Evolutionary conservation across 768 basidiomycete species (phyloP).

Genomic region (Piloderma croceum): DNA sequence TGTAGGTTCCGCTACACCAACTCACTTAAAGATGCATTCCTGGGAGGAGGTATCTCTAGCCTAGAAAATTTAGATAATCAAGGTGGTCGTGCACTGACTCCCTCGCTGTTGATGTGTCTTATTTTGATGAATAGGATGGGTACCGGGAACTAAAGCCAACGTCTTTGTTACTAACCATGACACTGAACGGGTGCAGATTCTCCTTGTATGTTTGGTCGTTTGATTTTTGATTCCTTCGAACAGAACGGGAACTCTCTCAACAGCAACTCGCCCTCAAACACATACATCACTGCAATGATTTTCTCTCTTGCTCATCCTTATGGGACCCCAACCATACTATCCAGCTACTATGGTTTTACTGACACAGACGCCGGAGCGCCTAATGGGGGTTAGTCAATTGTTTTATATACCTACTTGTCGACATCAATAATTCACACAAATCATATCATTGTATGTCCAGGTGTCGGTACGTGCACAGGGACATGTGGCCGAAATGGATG

Average conservation of each 20-base stretch:
- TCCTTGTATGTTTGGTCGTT: neutral
- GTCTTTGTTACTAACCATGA: constrained; percentile 69
- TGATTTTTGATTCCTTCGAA: neutral
- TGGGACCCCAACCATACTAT: constrained; percentile 60
- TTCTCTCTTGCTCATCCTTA: constrained; percentile 66
- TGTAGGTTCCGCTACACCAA: constrained; percentile 50
- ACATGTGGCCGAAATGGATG: constrained; percentile 53
- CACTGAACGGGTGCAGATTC: constrained; percentile 47
- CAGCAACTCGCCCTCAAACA: constrained; percentile 57
- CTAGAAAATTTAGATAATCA: constrained; percentile 47
- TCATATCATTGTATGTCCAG: constrained; percentile 16
- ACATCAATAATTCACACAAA: neutral
- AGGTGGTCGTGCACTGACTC: constrained; percentile 26
- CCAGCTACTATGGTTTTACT: constrained; percentile 50
- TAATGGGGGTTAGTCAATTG: constrained; percentile 38
- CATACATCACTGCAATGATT: constrained; percentile 53
- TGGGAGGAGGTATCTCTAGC: constrained; percentile 42
- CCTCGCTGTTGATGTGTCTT: neutral
- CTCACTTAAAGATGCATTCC: constrained; percentile 47
- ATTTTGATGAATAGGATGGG: constrained; percentile 42
- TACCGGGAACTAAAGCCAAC: constrained; percentile 47
- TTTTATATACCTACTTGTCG: neutral
- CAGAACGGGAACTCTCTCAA: constrained; percentile 53
- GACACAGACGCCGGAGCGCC: constrained; percentile 53
- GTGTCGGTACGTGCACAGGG: constrained; percentile 43